phyloP scores from a whole-genome alignment of 805 yeast species.

The Kockiozyma suomiensis region DNA sequence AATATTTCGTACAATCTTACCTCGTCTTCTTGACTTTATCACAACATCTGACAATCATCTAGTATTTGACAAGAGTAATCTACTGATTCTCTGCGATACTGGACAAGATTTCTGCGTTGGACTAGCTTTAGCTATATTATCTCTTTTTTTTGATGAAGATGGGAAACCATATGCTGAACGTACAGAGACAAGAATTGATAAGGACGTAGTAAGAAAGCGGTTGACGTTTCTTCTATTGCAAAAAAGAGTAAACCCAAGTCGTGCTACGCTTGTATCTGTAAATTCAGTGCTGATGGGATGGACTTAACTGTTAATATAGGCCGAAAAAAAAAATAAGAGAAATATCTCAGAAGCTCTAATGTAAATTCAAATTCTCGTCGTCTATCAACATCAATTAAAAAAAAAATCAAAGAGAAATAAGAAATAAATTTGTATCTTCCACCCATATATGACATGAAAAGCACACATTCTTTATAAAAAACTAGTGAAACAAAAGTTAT shows the following conservation, averaged over 20 bases:
- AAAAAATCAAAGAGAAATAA: neutral
- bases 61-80: neutral
- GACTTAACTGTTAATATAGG: neutral
- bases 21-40: conserved; percentile 45
- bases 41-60: conserved; percentile 13
- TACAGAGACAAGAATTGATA: conserved; percentile 43
- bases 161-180: conserved; percentile 43
- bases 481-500: no score
- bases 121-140: conserved; percentile 56
- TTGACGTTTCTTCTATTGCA: conserved; percentile 53
- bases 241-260: conserved; percentile 68
- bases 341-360: no score
- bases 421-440: conserved; percentile 4
- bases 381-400: conserved; percentile 19
- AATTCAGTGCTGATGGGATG: conserved; percentile 58
- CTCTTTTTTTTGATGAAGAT: conserved; percentile 48
- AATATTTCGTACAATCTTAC: conserved; percentile 53
- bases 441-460: conserved; percentile 17
- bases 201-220: conserved; percentile 59
- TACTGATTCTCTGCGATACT: conserved; percentile 59
- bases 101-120: conserved; percentile 72
- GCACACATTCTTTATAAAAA: neutral
- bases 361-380: neutral
- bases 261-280: conserved; percentile 75
- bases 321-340: neutral